Base-by-base conservation (phyloP, 345 rosid genomes). In the Eucalyptus leucophloia region DNA sequence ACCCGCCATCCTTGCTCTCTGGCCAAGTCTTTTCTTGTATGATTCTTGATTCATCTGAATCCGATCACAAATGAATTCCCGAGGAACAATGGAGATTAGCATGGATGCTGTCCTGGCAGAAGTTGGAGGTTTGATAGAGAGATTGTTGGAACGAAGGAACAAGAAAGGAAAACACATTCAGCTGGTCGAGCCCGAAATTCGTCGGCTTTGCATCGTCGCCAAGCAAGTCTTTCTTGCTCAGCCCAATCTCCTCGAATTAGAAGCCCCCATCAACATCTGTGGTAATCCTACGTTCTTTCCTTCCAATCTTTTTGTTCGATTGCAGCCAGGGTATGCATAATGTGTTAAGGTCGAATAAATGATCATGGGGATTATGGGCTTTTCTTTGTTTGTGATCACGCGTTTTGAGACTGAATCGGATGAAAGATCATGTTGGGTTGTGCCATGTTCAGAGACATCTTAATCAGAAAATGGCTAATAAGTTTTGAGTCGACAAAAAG, bases 221-320 rank as follows among this genome's bases (percentile, higher is more conserved):
- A 94, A 91, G 80, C 91, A 89, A 58, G 89, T 90, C 91, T 93
- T 94, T 88, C 94, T 94, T 86, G 88, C 87, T 34, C 94, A 94
- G 91, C 94, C 95, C 49, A 91, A 87, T 88, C 93, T 94, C 82
- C 94, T 94, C 24, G 92, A 93, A 88, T 51, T 93, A 24, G 92
- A 92, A 89, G 94, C 95, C 60, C 94, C 95, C 90, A 90, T 93
- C 87, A 94, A 92, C 88, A 90, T 94, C 42, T 94, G 94, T 58
- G 95, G 94, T 94, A 92, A 28, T 80, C n/a, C 49, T 87, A 18
- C 47, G 26, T 9, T 50, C 83, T 47, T 13, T 26, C n/a, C n/a
- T 62, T 40, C 45, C n/a, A 2, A 16, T 9, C 30, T 42, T 15
- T 30, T 53, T 32, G 47, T 50, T 42, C 3, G 6, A 86, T 86